Conservation (phyloP, 2,329 filamentous ascomycete genomes). For the Zymoseptoria ardabiliae region DNA sequence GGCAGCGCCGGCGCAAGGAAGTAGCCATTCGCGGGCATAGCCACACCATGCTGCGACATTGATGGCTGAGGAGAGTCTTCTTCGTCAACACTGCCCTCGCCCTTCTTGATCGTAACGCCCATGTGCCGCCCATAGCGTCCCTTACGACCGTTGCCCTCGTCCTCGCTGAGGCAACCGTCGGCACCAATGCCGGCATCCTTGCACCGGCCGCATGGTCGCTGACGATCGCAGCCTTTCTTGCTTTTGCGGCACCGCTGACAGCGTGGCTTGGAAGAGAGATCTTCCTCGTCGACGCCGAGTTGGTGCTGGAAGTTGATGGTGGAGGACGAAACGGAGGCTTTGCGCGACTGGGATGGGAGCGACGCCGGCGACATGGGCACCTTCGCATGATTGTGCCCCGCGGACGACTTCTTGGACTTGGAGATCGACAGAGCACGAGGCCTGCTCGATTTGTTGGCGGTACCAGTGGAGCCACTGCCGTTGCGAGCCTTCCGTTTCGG, state of each 20-base stretch:
- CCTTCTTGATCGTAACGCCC: conserved; percentile 60
- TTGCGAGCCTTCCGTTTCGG: conserved; percentile 37
- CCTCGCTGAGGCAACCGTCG: conserved; percentile 93
- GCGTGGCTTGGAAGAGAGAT: conserved; percentile 88
- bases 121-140: conserved; percentile 74
- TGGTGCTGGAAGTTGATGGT: conserved; percentile 56
- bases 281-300: conserved; percentile 65
- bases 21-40: conserved; percentile 17
- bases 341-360: conserved; percentile 62
- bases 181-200: conserved; percentile 89
- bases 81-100: conserved; percentile 16
- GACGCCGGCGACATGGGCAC: conserved; percentile 51
- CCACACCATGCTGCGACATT: conserved; percentile 24
- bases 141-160: conserved; percentile 94
- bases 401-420: conserved; percentile 44
- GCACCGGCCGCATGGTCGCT: conserved; percentile 90
- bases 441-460: conserved; percentile 33
- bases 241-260: conserved; percentile 98
- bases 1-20: conserved; percentile 30
- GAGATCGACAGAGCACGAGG: conserved; percentile 39
- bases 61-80: conserved; percentile 8
- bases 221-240: conserved; percentile 97
- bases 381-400: conserved; percentile 26
- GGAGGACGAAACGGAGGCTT: conserved; percentile 56
- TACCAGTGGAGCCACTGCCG: conserved; percentile 2